phyloP scores from a whole-genome alignment of 176 grass and related monocot genomes.

The Dactylis glomerata region DNA sequence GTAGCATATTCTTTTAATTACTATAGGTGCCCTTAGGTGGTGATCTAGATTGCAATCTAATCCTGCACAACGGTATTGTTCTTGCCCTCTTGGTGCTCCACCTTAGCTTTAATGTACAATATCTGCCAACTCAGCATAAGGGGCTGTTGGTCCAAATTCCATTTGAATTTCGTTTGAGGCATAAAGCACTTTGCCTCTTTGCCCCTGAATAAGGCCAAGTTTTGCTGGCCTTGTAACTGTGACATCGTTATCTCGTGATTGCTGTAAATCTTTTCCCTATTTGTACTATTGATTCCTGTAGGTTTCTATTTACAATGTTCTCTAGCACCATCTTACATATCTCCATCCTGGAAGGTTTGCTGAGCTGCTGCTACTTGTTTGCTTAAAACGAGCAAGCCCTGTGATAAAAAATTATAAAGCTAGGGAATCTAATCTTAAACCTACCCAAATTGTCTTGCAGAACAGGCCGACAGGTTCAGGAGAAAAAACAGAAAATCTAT shows the following conservation, averaged over 20 bases:
- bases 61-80: constrained; percentile 19
- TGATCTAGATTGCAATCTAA: constrained; percentile 26
- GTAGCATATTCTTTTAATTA: constrained; percentile 29
- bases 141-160: not conserved
- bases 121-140: constrained; percentile 17
- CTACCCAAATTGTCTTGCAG: constrained; percentile 6
- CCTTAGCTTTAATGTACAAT: constrained; percentile 21
- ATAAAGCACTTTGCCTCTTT: not conserved
- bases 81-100: constrained; percentile 7
- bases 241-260: not conserved
- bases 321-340: not conserved
- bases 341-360: not conserved
- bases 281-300: not conserved
- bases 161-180: constrained; percentile 6
- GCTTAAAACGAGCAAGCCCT: not conserved
- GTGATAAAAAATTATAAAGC: constrained; percentile 1
- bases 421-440: not conserved
- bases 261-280: not conserved
- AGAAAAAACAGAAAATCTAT: constrained; percentile 18
- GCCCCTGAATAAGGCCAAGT: not conserved
- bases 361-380: not conserved
- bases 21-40: constrained; percentile 21
- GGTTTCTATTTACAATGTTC: not conserved
- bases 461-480: constrained; percentile 31
- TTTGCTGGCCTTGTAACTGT: not conserved